A percentile compares a stretch with the other conserved stretches of the same genome.
Conservation (phyloP, 176 grass and related monocot species). For the Musa troglodytarum region DNA sequence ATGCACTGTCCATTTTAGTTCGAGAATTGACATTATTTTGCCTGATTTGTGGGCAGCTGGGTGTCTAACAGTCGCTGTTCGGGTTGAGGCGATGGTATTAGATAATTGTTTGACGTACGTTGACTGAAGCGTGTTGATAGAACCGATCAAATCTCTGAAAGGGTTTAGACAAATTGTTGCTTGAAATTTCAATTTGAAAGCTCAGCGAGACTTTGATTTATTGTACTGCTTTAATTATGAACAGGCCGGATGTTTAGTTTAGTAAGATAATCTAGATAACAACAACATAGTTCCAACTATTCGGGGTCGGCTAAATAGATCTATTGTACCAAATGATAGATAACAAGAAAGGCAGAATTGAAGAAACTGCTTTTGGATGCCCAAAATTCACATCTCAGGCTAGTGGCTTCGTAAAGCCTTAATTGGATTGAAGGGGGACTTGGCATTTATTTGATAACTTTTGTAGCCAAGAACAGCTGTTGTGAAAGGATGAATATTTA, state of each 20-base stretch:
- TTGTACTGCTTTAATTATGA: neutral
- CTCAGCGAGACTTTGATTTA: neutral
- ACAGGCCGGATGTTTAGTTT: neutral
- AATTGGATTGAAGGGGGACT: neutral
- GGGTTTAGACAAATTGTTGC: neutral
- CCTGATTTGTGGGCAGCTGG: too few species aligned
- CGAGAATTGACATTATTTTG: too few species aligned
- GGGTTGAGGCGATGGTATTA: neutral
- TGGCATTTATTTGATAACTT: neutral
- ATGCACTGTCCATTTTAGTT: too few species aligned
- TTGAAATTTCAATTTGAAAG: neutral
- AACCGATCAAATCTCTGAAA: neutral
- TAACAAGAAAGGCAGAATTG: neutral
- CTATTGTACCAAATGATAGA: too few species aligned
- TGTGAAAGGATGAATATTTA: too few species aligned
- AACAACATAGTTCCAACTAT: too few species aligned
- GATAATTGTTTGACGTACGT: neutral
- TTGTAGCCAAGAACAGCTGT: too few species aligned
- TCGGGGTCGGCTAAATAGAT: too few species aligned
- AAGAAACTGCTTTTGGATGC: neutral
- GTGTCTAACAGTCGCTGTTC: too few species aligned
- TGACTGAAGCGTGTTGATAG: neutral
- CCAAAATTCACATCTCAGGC: too few species aligned
- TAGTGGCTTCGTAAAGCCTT: too few species aligned
- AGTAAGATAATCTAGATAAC: neutral